These are phyloP conservation scores for Fraxinus platypoda DNA, from an alignment of 305 asterid genomes.

Conservation along the genomic window DNA sequence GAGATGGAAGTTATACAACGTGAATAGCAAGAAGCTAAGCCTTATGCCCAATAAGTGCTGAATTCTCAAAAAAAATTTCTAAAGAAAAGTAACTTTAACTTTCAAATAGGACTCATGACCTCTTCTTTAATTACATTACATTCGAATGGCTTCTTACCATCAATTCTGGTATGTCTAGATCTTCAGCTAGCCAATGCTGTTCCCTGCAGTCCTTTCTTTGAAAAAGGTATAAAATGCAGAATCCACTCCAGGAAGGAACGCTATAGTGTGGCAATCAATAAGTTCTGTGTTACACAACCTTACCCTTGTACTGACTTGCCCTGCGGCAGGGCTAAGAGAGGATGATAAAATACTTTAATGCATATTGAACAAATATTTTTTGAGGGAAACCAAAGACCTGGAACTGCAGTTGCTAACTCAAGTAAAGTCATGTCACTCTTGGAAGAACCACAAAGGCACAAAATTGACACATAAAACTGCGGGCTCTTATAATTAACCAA, in stretches of 20 bases:
- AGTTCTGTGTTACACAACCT: constrained; percentile 2
- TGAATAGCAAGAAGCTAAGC: background rate
- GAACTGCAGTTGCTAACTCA: background rate
- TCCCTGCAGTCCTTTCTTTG: background rate
- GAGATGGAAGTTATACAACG: background rate
- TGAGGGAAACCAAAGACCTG: constrained; percentile 3
- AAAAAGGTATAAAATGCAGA: background rate
- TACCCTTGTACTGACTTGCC: constrained; percentile 13
- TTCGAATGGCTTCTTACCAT: background rate
- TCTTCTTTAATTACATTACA: background rate
- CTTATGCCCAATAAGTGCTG: background rate
- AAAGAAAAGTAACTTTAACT: background rate
- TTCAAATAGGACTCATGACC: background rate
- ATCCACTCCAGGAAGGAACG: constrained; percentile 3
- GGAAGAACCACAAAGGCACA: constrained; percentile 5
- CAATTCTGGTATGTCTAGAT: background rate
- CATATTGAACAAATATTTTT: constrained; percentile 11
- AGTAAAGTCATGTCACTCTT: background rate
- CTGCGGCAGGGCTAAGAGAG: background rate
- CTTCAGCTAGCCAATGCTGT: constrained; percentile 15
- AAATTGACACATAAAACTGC: background rate
- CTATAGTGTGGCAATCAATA: background rate
- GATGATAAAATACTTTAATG: background rate
- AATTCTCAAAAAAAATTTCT: background rate
- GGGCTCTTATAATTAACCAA: background rate